Conservation (phyloP, 805 yeast species). For the Candida succiphila region DNA sequence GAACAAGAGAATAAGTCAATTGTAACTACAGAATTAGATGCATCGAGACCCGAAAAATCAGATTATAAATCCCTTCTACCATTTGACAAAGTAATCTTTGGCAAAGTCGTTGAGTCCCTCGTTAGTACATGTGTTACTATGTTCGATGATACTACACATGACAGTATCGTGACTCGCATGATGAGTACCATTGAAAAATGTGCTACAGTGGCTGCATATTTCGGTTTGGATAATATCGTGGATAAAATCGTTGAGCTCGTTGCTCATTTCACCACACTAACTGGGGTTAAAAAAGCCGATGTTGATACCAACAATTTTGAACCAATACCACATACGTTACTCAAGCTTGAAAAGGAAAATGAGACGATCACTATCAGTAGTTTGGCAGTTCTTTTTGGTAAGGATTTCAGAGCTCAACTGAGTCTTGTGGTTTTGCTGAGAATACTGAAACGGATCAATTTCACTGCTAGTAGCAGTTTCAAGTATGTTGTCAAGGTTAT, state of each 20-base stretch:
- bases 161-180: slow-evolving; percentile 77
- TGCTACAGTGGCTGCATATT: slow-evolving; percentile 64
- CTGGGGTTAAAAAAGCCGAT: slow-evolving; percentile 28
- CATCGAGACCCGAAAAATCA: neutral
- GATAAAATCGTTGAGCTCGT: slow-evolving; percentile 61
- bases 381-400: slow-evolving; percentile 73
- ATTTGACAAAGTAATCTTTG: slow-evolving; percentile 68
- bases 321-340: slow-evolving; percentile 33
- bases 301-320: slow-evolving; percentile 23
- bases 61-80: slow-evolving; percentile 26
- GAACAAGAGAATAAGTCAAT: slow-evolving; percentile 26
- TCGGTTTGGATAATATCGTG: slow-evolving; percentile 42
- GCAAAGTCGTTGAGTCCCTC: slow-evolving; percentile 50
- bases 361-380: slow-evolving; percentile 69
- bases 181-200: slow-evolving; percentile 83
- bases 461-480: slow-evolving; percentile 48
- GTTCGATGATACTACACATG: slow-evolving; percentile 84
- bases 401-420: slow-evolving; percentile 85
- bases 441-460: slow-evolving; percentile 50
- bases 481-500: slow-evolving; percentile 45
- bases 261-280: slow-evolving; percentile 59
- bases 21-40: slow-evolving; percentile 1
- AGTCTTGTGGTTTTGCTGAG: slow-evolving; percentile 81
- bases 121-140: slow-evolving; percentile 65
- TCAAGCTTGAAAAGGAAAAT: slow-evolving; percentile 41